Evolutionary conservation across 169 alveolate species (phyloP), one percentile per base, ranked within the genome.

Genomic region (Plasmodium yoelii): DNA sequence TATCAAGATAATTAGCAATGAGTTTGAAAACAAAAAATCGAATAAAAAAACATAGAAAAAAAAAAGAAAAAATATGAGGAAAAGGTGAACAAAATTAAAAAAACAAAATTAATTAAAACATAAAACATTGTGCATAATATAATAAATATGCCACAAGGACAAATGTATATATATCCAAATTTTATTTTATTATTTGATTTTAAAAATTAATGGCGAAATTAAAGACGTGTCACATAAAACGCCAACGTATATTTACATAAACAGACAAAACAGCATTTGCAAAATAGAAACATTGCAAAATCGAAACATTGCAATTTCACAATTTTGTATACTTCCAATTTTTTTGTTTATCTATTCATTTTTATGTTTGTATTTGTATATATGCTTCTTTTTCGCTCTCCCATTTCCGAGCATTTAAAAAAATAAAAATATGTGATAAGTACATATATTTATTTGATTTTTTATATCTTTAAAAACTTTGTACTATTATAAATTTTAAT

Each of bases 1-100:
- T 91, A 26, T 93, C 95, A 22, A 88, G 89, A 47, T 93, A 63
- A 93, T 39, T 28, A 15, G 61, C 15, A 18, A 57, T 47, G 34
- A 55, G 69, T 55, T 12, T 19, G 71, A 49, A 5, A 42, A 55
- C 13, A 56, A 56, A 73, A 15, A 26, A 55, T 34, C 22, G 34
- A 73, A 28, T 12, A 56, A 61, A 22, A 49, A 71, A 55, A 68
- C 55, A 60, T 8, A 69, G 24, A 65, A 13, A 46, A 57, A 15
- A 19, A 2, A 57, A 57, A 19, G 34, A 19, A 13, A 19, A 13
- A 19, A 12, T n/a, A 57, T 15, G 34, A 0, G 7, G 0, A n/a
- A 19, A 57, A 19, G 46, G 61, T 10, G 19, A 69, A 69, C 19
- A 69, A 69, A 69, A 18, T 12, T 6, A 63, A 44, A 67, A 42